Evolutionary conservation across 225 moss, liverwort and hornwort genomes (phyloP), one percentile per base, ranked within the genome.

Genomic region (Bryum argenteum): DNA sequence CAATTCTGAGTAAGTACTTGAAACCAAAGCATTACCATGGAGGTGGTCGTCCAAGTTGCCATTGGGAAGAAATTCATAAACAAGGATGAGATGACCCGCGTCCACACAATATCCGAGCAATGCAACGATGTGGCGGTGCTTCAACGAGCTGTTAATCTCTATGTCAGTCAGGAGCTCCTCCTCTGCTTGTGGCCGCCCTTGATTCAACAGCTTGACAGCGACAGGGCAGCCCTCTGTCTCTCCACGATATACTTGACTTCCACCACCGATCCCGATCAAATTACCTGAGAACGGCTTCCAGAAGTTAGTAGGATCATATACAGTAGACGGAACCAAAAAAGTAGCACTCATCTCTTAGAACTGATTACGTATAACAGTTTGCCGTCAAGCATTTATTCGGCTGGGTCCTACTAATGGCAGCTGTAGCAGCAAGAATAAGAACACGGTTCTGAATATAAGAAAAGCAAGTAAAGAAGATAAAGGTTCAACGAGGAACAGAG

Each of bases 21-120:
- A 21, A 68, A 75, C 44, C n/a, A 9, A 50, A 66, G 16, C 8
- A 54, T 13, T 84, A 87, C 87, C 81, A 66, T 87, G 87, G 39
- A 87, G 87, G 61, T 87, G 87, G 71, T 87, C 87, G 55, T 87
- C 87, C 59, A 87, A 73, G 64, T 84, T 87, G 50, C 87, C 87
- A 10, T 77, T 68, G 3, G 84, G 50, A 60, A 87, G 79, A 79
- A 84, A 77, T 23, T 87, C 84, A 44, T 84, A 87, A 71, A 87
- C 84, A 52, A 87, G 81, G 64, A 87, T 81, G 68, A 87, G 81
- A 61, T 87, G 87, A 63, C 21, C 58, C 8, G 69, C 73, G 52
- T 77, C 84, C 43, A 84, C 84, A 58, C 71, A 87, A 71, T 87
- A 87, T 61, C 87, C 87, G 54, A 84, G 74, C 63, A 87, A 73